Evolutionary conservation across 805 yeast genomes (phyloP).

Genomic region (Martiniozyma abietophila): DNA sequence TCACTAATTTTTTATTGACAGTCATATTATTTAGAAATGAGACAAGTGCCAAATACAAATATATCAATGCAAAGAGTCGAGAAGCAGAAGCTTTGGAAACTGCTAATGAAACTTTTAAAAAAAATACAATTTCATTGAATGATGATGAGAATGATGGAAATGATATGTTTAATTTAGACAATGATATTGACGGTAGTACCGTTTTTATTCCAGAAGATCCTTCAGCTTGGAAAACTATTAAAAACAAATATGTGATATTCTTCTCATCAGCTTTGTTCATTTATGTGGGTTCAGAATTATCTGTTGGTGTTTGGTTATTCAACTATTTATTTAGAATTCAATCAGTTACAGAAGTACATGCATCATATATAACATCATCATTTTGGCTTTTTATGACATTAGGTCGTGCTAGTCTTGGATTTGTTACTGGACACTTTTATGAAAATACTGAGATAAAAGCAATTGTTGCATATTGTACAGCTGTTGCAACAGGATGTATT

Average conservation of each 20-base stretch:
- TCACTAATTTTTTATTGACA: constrained; percentile 19
- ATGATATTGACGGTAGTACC: neutral
- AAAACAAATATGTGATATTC: constrained; percentile 30
- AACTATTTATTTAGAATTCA: constrained; percentile 37
- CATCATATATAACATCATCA: constrained; percentile 40
- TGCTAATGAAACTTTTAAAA: too few species aligned
- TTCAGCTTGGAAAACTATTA: constrained; percentile 18
- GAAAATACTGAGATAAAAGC: constrained; percentile 33
- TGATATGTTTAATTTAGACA: too few species aligned
- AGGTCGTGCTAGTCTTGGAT: constrained; percentile 40
- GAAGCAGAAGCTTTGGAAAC: constrained; percentile 7
- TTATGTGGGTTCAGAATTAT: constrained; percentile 44
- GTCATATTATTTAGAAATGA: constrained; percentile 31
- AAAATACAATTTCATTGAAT: too few species aligned
- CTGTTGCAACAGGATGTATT: constrained; percentile 27
- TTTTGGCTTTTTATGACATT: constrained; percentile 44
- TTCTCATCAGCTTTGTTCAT: constrained; percentile 35
- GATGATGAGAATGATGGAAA: constrained; percentile 14
- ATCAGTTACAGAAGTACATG: constrained; percentile 25
- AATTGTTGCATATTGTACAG: constrained; percentile 30
- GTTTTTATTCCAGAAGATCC: constrained; percentile 10
- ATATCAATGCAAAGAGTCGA: constrained; percentile 12
- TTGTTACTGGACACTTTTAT: constrained; percentile 36
- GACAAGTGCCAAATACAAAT: constrained; percentile 35
- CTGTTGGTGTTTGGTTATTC: constrained; percentile 46